A percentile compares a stretch with the other conserved stretches of the same genome.
phyloP scores from a whole-genome alignment of 352 stramenopile genomes.

The Pythium dissimile region DNA sequence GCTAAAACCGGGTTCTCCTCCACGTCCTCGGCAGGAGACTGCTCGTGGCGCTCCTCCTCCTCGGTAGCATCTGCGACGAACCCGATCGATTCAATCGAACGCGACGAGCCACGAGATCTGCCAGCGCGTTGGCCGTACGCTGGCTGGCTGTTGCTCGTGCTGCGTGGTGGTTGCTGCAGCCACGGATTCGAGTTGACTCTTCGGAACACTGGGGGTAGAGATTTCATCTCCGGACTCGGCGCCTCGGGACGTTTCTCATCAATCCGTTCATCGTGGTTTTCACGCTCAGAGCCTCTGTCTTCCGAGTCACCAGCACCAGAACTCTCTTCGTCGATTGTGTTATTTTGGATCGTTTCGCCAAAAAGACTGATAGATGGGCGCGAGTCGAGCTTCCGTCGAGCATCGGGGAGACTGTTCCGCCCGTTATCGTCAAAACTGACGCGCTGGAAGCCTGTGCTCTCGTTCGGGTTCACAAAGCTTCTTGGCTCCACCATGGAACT shows the following conservation, averaged over 20 bases:
- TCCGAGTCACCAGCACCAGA: conserved; percentile 49
- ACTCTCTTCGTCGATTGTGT: conserved; percentile 65
- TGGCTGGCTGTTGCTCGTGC: not conserved
- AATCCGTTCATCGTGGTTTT: not conserved
- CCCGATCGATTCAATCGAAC: conserved; percentile 5
- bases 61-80: not conserved
- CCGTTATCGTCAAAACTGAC: not conserved
- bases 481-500: conserved; percentile 19
- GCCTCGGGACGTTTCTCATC: conserved; percentile 2
- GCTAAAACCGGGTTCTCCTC: conserved; percentile 72
- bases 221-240: conserved; percentile 16
- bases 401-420: conserved; percentile 30
- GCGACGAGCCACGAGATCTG: not conserved
- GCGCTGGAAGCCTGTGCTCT: not conserved
- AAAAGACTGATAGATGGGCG: conserved; percentile 63
- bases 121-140: conserved; percentile 19
- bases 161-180: conserved; percentile 19
- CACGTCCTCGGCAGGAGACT: conserved; percentile 23
- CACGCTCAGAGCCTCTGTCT: conserved; percentile 10
- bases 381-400: conserved; percentile 62
- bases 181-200: conserved; percentile 21
- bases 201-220: conserved; percentile 15
- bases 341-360: conserved; percentile 38
- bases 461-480: not conserved
- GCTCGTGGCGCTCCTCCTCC: conserved; percentile 5